These are phyloP conservation scores for Tolypocladium inflatum DNA, from an alignment of 2,329 filamentous ascomycete species.

Conservation along the genomic window DNA sequence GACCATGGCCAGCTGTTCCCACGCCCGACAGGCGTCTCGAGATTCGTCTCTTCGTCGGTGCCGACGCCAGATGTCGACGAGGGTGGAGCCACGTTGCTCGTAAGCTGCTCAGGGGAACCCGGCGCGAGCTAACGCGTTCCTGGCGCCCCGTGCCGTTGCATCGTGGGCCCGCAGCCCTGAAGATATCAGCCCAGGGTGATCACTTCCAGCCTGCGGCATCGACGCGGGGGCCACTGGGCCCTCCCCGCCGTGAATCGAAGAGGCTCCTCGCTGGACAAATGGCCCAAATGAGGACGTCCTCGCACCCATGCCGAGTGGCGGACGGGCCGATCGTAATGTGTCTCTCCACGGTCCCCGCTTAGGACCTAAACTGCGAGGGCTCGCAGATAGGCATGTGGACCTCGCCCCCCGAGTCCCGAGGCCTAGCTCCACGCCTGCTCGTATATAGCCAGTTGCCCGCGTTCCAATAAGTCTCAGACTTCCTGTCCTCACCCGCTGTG, in stretches of 20 bases:
- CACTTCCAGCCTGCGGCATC: not conserved
- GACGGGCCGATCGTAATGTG: not conserved
- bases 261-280: not conserved
- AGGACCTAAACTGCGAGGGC: not conserved
- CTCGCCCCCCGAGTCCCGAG: not conserved
- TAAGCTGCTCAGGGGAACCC: not conserved
- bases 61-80: not conserved
- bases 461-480: not conserved
- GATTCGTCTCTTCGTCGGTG: not conserved
- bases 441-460: not conserved
- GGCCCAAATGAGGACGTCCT: not conserved
- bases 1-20: not conserved
- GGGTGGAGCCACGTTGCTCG: not conserved
- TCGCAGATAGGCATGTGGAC: not conserved
- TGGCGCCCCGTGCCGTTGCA: not conserved
- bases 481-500: not conserved
- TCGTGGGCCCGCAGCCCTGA: not conserved
- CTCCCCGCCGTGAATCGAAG: not conserved
- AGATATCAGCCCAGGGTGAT: not conserved
- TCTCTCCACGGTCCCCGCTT: not conserved
- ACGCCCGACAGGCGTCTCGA: not conserved
- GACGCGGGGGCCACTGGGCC: not conserved
- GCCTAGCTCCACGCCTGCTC: not conserved
- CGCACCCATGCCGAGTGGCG: not conserved
- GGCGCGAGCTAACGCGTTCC: not conserved